Evolutionary conservation across 495 filamentous ascomycete genomes (phyloP), one percentile per base, ranked within the genome.

Genomic region (Penicillium turbatum): DNA sequence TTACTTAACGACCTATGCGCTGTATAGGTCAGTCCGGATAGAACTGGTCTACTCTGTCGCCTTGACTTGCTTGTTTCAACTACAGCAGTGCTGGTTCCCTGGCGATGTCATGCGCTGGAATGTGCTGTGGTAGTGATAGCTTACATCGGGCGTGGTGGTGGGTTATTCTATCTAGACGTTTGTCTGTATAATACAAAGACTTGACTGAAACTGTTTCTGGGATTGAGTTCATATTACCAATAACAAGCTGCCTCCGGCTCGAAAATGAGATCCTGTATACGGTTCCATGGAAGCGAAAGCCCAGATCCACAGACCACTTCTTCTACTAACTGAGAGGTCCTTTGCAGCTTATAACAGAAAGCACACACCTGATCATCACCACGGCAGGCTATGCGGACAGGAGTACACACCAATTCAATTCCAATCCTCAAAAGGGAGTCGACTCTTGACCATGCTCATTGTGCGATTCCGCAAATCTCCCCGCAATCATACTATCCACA

Each of bases 1-100:
- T 52, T 50, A 40, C 53, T 60, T 55, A 51, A 63, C 46, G 56
- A 63, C 67, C 72, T 71, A 67, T 75, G 69, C 63, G 72, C 71
- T 61, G 72, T 54, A 69, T 72, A 67, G 69, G 72, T 66, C 48
- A 37, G 37, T 59, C 35, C 55, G 40, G 45, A 37, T 57, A 48
- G 41, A 49, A 50, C 38, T 30, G n/a, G 5, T 15, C 38, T 13
- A 17, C 13, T 38, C 17, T 36, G 36, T 31, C 7, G 37, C 31
- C 15, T 46, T 48, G 31, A 42, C 47, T 35, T 19, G 35, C 11
- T 6, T 46, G n/a, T 48, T 5, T 17, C n/a, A 12, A 10, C 26
- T 34, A 16, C 17, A 34, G 12, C n/a, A n/a, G n/a, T n/a, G 26
- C 16, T 61, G 13, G 2, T 51, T 35, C 12, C 38, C 13, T 51